These are phyloP conservation scores for Carex kokanica DNA, from an alignment of 176 grass and related monocot genomes.

Conservation along the genomic window DNA sequence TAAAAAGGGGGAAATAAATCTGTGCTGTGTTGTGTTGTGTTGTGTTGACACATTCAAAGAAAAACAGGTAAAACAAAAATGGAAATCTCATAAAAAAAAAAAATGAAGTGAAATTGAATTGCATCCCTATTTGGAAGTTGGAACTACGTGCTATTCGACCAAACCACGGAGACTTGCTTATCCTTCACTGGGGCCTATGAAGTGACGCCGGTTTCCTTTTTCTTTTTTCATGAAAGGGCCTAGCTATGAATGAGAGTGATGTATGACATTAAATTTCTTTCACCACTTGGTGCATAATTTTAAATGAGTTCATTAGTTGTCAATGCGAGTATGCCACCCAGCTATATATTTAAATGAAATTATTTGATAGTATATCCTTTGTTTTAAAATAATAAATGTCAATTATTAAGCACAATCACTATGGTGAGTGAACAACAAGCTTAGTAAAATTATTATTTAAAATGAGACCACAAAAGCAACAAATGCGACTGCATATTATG, in stretches of 20 bases:
- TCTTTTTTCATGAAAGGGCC: background rate
- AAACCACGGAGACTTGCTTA: slow-evolving; percentile 5
- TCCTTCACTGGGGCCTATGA: background rate
- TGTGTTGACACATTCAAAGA: background rate
- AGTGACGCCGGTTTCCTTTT: background rate
- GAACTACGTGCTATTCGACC: background rate
- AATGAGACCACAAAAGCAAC: too few species aligned
- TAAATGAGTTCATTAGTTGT: background rate
- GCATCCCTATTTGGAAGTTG: background rate
- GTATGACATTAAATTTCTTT: slow-evolving; percentile 5
- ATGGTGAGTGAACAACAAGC: background rate
- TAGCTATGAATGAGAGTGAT: slow-evolving; percentile 17
- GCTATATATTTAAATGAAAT: background rate
- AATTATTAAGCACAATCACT: background rate
- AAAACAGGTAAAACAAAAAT: background rate
- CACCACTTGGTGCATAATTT: background rate
- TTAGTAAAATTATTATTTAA: background rate
- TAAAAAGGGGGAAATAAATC: background rate
- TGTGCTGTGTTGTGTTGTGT: too few species aligned
- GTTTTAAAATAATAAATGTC: background rate
- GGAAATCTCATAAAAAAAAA: background rate
- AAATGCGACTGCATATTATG: too few species aligned
- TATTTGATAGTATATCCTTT: background rate
- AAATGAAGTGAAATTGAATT: background rate
- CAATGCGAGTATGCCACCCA: background rate